These are phyloP conservation scores for Ananas comosus DNA, from an alignment of 176 grass and related monocot species.

Conservation along the genomic window DNA sequence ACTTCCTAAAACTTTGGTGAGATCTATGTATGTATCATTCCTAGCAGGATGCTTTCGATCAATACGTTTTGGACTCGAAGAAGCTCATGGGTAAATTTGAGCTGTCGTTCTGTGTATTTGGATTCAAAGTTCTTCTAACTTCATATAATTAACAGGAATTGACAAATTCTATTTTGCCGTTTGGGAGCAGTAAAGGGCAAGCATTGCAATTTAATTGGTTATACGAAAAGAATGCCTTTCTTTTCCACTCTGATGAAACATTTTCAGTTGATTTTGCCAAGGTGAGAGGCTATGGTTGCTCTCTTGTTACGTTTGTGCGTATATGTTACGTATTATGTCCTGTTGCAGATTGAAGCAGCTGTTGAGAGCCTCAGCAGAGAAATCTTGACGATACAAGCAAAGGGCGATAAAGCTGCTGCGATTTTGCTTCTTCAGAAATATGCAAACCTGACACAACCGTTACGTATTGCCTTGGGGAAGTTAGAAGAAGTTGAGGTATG, in stretches of 20 bases:
- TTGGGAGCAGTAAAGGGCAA: conserved; percentile 64
- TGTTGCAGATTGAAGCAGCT: conserved; percentile 63
- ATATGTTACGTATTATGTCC: conserved; percentile 13
- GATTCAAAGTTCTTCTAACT: neutral
- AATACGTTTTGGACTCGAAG: conserved; percentile 79
- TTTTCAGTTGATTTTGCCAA: conserved; percentile 90
- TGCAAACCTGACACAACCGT: conserved; percentile 65
- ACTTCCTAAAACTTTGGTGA: conserved; percentile 67
- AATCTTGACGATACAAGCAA: conserved; percentile 88
- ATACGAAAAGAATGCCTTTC: conserved; percentile 76
- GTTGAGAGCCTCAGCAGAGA: conserved; percentile 86
- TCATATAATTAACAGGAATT: conserved; percentile 14
- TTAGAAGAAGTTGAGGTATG: conserved; percentile 72
- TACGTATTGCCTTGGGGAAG: conserved; percentile 63
- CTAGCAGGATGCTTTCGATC: conserved; percentile 87
- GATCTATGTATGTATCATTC: conserved; percentile 97
- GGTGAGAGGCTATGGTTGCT: conserved; percentile 26
- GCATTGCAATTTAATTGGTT: conserved; percentile 95
- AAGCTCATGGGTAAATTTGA: conserved; percentile 79
- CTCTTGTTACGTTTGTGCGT: neutral
- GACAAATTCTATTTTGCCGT: conserved; percentile 8
- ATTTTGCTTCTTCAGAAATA: conserved; percentile 44
- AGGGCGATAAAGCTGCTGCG: conserved; percentile 67
- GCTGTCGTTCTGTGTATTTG: neutral
- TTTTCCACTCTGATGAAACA: conserved; percentile 65